Conservation (phyloP, 306 rosid genomes). For the Fagus sylvatica region DNA sequence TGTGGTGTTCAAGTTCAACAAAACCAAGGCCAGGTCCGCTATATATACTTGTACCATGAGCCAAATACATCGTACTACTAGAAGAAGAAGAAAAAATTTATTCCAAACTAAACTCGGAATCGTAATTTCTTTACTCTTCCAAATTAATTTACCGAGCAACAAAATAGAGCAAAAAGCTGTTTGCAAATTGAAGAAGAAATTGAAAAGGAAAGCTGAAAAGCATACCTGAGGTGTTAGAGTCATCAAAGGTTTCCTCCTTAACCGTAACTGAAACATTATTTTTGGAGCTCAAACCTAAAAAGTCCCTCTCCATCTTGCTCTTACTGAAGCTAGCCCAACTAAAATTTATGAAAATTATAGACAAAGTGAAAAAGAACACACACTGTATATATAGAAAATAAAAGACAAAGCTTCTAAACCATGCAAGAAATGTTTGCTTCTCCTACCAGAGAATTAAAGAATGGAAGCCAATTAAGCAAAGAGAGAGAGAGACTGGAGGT, state of each 20-base stretch:
- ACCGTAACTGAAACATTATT: conserved; percentile 27
- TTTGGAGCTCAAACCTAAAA: conserved; percentile 58
- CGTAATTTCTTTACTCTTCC: neutral
- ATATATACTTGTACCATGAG: neutral
- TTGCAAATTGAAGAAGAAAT: neutral
- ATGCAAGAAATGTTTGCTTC: conserved; percentile 17
- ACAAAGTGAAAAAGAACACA: no score
- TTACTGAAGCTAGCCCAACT: neutral
- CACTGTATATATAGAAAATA: no score
- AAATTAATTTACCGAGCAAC: neutral
- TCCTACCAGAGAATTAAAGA: neutral
- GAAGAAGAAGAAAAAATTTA: neutral
- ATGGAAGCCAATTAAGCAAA: no score
- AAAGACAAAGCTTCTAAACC: conserved; percentile 7
- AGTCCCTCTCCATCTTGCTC: conserved; percentile 66
- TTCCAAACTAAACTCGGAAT: neutral
- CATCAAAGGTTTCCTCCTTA: conserved; percentile 42
- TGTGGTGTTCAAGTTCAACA: neutral
- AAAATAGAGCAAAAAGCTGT: neutral
- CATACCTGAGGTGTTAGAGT: conserved; percentile 55
- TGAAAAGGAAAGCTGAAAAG: neutral
- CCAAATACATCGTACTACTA: neutral
- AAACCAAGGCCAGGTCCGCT: neutral
- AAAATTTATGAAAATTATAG: neutral
- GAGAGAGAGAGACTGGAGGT: neutral